Evolutionary conservation across 2,329 filamentous ascomycete species (phyloP).

Genomic region (Furcasterigmium furcatum): DNA sequence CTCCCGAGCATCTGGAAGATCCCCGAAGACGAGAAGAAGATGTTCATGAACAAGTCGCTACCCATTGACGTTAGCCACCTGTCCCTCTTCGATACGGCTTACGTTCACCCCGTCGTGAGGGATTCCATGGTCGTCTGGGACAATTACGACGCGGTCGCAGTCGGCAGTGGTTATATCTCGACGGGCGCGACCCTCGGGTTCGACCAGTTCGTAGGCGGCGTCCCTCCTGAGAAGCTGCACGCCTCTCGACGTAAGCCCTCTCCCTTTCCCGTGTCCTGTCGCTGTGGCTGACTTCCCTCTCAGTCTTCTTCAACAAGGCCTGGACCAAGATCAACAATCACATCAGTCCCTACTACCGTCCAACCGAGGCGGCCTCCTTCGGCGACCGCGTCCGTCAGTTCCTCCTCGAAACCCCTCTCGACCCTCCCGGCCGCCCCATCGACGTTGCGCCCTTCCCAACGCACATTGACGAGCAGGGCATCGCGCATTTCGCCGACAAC

Average conservation of each 20-base stretch:
- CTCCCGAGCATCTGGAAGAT: conserved; percentile 1
- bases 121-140: conserved; percentile 30
- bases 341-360: conserved; percentile 27
- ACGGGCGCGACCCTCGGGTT: conserved; percentile 38
- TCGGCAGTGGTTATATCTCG: conserved; percentile 20
- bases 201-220: conserved; percentile 45
- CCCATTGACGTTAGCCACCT: conserved; percentile 28
- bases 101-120: conserved; percentile 33
- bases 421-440: conserved; percentile 20
- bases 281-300: neutral
- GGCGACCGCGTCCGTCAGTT: conserved; percentile 25
- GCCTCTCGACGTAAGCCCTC: neutral
- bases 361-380: conserved; percentile 13
- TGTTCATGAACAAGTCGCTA: neutral
- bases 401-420: conserved; percentile 23
- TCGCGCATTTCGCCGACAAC: conserved; percentile 26
- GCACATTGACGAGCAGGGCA: conserved; percentile 22
- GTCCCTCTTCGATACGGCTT: conserved; percentile 39
- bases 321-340: conserved; percentile 28
- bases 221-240: conserved; percentile 19
- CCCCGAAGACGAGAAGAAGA: conserved; percentile 2
- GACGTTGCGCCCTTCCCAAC: conserved; percentile 31
- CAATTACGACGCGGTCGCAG: conserved; percentile 39
- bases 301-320: conserved; percentile 30
- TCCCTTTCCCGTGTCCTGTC: neutral